phyloP scores from a whole-genome alignment of 1,284 basidiomycete genomes.

The Tylopilus sp. region DNA sequence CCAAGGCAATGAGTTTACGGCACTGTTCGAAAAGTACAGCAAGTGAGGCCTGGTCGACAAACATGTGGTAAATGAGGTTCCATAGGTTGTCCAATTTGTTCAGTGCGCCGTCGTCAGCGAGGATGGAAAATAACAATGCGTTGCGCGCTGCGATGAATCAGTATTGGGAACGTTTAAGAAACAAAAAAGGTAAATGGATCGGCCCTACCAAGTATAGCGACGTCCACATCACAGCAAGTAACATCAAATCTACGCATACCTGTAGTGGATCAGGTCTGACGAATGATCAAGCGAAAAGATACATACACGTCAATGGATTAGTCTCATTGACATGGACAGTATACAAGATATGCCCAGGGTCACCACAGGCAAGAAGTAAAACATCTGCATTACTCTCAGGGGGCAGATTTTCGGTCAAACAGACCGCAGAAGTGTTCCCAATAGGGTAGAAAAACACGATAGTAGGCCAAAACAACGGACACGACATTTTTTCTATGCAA shows the following conservation, averaged over 20 bases:
- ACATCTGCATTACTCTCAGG: conserved; percentile 46
- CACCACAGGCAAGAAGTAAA: conserved; percentile 57
- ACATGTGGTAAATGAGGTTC: conserved; percentile 59
- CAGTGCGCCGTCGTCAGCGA: conserved; percentile 34
- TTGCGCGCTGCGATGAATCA: conserved; percentile 40
- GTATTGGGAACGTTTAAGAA: not conserved
- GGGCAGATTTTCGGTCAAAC: conserved; percentile 47
- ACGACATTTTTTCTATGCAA: conserved; percentile 42
- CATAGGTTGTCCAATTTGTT: conserved; percentile 38
- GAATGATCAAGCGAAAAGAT: not conserved
- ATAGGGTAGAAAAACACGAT: conserved; percentile 51
- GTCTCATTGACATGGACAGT: conserved; percentile 35
- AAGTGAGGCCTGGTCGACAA: conserved; percentile 44
- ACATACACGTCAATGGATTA: conserved; percentile 5
- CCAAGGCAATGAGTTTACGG: conserved; percentile 41
- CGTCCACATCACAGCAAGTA: conserved; percentile 61
- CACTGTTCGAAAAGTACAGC: conserved; percentile 44
- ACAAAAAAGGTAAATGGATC: not conserved
- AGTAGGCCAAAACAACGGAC: conserved; percentile 24
- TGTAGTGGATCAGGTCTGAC: conserved; percentile 9
- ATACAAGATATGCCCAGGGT: conserved; percentile 53
- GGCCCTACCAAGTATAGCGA: conserved; percentile 50
- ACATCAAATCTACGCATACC: conserved; percentile 47
- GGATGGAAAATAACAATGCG: conserved; percentile 36
- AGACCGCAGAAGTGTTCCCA: conserved; percentile 55